phyloP scores from a whole-genome alignment of 192 early-diverging fungal species.

The Kickxella alabastrina region DNA sequence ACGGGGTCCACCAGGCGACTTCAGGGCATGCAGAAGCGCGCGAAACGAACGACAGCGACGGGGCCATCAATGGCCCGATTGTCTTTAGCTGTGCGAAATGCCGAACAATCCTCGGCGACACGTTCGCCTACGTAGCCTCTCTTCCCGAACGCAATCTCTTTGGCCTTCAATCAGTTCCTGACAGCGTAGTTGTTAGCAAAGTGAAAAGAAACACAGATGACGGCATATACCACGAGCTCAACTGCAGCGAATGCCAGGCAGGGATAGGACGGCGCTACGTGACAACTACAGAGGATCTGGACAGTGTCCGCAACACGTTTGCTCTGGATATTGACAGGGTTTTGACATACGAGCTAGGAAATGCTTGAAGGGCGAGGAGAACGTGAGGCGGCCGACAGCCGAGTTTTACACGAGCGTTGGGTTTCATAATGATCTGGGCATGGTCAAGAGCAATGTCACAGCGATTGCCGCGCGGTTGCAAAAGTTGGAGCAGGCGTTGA shows the following conservation, averaged over 20 bases:
- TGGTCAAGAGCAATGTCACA: conserved; percentile 40
- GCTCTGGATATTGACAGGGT: conserved; percentile 37
- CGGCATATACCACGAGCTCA: conserved; percentile 35
- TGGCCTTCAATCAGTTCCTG: conserved; percentile 34
- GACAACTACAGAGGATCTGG: conserved; percentile 33
- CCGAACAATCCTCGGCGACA: conserved; percentile 48
- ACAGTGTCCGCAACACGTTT: conserved; percentile 26
- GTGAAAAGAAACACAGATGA: conserved; percentile 30
- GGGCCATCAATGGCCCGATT: conserved; percentile 38
- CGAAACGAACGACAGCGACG: conserved; percentile 12
- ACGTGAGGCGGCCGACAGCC: conserved; percentile 12
- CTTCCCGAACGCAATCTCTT: conserved; percentile 41
- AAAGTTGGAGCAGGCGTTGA: conserved; percentile 28
- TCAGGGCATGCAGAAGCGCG: no score
- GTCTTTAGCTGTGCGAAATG: conserved; percentile 50
- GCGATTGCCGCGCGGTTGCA: conserved; percentile 41
- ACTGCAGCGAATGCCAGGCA: conserved; percentile 34
- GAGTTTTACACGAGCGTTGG: conserved; percentile 41
- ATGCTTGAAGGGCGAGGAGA: conserved; percentile 21
- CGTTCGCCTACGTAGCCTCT: conserved; percentile 42
- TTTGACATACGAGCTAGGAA: conserved; percentile 46
- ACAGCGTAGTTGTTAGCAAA: conserved; percentile 22
- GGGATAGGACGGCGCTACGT: conserved; percentile 30
- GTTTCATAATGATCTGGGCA: conserved; percentile 25
- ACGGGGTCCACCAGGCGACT: no score